Conservation (phyloP, 345 rosid genomes). For the Eucalyptus shirleyi region DNA sequence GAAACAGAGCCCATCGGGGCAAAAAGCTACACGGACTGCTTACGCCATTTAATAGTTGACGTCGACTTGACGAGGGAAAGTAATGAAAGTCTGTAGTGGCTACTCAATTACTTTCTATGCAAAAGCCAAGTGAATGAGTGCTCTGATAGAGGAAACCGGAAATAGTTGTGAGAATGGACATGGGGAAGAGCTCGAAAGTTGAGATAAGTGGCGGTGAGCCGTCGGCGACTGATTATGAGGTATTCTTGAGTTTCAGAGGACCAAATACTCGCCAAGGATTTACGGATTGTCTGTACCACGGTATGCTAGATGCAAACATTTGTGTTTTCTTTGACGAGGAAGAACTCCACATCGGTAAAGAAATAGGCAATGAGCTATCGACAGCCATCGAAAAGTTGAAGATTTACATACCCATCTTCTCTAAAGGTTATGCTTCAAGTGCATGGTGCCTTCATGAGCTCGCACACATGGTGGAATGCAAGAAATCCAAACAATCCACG, state of each 20-base stretch:
- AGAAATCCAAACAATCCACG: background rate
- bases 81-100: background rate
- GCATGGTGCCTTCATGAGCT: background rate
- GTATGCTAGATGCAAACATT: background rate
- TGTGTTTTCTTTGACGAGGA: background rate
- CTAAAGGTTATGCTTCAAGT: background rate
- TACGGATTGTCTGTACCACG: background rate
- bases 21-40: too few relatives aligned
- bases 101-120: too few relatives aligned
- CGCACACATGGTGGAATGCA: background rate
- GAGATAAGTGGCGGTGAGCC: fast-evolving
- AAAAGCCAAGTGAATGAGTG: too few relatives aligned
- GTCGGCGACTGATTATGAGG: fast-evolving
- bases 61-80: background rate
- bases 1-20: background rate
- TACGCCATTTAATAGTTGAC: too few relatives aligned
- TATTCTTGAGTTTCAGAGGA: background rate
- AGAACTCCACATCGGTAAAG: background rate
- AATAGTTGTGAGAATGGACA: background rate
- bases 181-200: background rate
- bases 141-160: too few relatives aligned
- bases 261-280: background rate
- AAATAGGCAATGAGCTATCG: background rate
- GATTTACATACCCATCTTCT: background rate
- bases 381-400: background rate